These are phyloP conservation scores for Lasiodiplodia hormozganensis DNA, from an alignment of 2,329 filamentous ascomycete species.

Conservation along the genomic window DNA sequence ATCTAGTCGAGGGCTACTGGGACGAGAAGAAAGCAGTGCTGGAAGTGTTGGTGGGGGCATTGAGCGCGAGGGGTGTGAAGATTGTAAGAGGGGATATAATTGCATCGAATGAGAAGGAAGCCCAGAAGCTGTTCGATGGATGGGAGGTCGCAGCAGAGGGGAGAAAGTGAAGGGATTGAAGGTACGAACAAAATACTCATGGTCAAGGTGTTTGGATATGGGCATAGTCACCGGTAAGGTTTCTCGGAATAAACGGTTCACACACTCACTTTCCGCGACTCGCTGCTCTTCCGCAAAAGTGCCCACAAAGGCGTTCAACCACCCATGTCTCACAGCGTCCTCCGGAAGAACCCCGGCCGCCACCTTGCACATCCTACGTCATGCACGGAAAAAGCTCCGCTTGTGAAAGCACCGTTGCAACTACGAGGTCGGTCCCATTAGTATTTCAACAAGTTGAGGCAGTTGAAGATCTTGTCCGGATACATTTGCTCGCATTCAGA, in stretches of 20 bases:
- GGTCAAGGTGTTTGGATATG: not conserved
- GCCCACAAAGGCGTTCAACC: not conserved
- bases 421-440: no score
- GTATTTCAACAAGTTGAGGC: no score
- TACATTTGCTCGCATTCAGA: no score
- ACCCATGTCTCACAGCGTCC: not conserved
- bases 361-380: not conserved
- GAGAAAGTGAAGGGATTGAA: not conserved
- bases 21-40: constrained; percentile 9
- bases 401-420: no score
- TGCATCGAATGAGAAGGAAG: constrained; percentile 7
- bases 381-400: not conserved
- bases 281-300: not conserved
- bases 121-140: constrained; percentile 1
- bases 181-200: not conserved
- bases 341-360: not conserved
- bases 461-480: no score
- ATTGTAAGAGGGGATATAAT: constrained; percentile 2
- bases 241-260: not conserved
- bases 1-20: constrained; percentile 20
- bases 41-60: not conserved
- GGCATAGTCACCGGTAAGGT: not conserved
- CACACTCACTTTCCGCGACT: not conserved
- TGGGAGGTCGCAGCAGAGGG: not conserved
- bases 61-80: constrained; percentile 7